Conservation (phyloP, 2,329 filamentous ascomycete species). For the Aspergillus novofumigatus region DNA sequence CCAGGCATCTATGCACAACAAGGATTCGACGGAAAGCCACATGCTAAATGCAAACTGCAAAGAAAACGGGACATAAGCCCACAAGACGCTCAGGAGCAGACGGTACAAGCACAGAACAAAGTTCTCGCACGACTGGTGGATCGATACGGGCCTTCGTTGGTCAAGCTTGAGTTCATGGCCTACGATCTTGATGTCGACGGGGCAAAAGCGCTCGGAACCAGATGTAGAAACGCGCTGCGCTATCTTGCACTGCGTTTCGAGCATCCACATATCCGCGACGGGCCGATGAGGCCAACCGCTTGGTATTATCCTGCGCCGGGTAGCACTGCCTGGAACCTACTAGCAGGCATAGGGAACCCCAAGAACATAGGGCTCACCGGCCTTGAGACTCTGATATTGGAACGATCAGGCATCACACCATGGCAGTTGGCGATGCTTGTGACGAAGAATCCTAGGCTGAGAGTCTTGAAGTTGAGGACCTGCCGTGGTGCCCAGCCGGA, state of each 20-base stretch:
- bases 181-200: slow-evolving; percentile 28
- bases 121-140: slow-evolving; percentile 19
- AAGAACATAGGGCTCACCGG: slow-evolving; percentile 17
- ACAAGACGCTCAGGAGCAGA: slow-evolving; percentile 14
- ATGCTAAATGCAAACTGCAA: not conserved
- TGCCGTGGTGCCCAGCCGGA: slow-evolving; percentile 30
- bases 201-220: slow-evolving; percentile 21
- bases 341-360: slow-evolving; percentile 26
- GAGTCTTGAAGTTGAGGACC: slow-evolving; percentile 27
- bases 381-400: slow-evolving; percentile 27
- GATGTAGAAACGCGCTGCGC: slow-evolving; percentile 21
- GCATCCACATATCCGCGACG: slow-evolving; percentile 32
- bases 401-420: slow-evolving; percentile 32
- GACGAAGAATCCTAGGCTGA: slow-evolving; percentile 25
- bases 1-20: not conserved
- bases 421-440: slow-evolving; percentile 33
- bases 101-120: slow-evolving; percentile 22
- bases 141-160: slow-evolving; percentile 25
- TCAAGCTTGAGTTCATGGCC: slow-evolving; percentile 28
- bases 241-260: slow-evolving; percentile 33
- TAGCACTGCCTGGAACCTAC: slow-evolving; percentile 28
- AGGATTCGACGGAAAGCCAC: not conserved
- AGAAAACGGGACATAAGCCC: not conserved
- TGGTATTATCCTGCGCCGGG: slow-evolving; percentile 26
- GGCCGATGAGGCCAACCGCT: slow-evolving; percentile 22